These are phyloP conservation scores for Daldinia sp. DNA, from an alignment of 2,329 filamentous ascomycete genomes.

Conservation along the genomic window DNA sequence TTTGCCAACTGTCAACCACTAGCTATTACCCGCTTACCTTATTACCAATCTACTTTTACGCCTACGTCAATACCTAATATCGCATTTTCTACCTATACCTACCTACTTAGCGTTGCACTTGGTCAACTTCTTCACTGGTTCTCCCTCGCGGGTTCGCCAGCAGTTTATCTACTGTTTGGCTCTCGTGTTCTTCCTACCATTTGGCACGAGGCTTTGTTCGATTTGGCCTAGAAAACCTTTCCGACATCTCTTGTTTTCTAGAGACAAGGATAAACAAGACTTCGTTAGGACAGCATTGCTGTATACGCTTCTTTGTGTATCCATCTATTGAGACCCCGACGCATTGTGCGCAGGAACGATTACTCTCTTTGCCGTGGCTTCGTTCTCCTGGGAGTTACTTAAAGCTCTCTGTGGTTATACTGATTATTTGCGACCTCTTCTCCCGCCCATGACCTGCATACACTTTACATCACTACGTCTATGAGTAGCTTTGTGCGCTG, in stretches of 20 bases:
- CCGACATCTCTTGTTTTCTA: neutral
- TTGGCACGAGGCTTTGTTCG: neutral
- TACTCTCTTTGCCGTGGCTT: constrained; percentile 15
- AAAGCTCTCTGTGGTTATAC: constrained; percentile 9
- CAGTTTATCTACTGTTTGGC: constrained; percentile 5
- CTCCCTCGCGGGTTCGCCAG: constrained; percentile 1
- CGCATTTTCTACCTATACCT: neutral
- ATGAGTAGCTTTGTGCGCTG: constrained; percentile 21
- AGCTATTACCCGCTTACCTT: too few relatives aligned
- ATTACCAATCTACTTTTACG: neutral
- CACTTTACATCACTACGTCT: neutral
- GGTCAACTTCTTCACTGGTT: constrained; percentile 1
- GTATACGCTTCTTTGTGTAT: constrained; percentile 9
- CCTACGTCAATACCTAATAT: neutral
- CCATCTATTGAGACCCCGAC: constrained; percentile 5
- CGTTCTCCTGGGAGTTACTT: neutral
- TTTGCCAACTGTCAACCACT: too few relatives aligned
- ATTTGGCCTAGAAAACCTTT: neutral
- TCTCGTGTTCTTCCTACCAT: constrained; percentile 7
- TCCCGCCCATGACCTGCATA: neutral
- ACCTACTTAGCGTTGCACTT: neutral
- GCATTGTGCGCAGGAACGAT: neutral
- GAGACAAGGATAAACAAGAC: neutral
- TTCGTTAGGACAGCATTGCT: neutral
- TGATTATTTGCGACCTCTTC: neutral